phyloP scores from a whole-genome alignment of 306 rosid genomes.

The Trichosanthes cucumerina region DNA sequence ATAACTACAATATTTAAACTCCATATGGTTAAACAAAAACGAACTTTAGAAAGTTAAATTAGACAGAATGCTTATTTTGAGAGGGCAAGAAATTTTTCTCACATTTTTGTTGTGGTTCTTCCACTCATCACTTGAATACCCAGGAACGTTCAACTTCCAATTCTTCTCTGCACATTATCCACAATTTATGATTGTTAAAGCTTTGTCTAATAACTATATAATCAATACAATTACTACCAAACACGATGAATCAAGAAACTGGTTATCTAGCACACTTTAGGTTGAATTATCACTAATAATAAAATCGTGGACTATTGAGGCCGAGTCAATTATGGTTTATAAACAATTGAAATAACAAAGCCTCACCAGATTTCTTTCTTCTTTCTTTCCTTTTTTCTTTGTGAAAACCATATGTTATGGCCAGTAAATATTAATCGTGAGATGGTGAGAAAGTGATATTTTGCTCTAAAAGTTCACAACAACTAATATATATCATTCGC shows the following conservation, averaged over 20 bases:
- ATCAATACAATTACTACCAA: background rate
- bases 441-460: background rate
- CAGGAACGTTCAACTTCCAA: slow-evolving; percentile 76
- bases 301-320: background rate
- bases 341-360: background rate
- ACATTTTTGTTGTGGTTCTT: slow-evolving; percentile 60
- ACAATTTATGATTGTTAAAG: background rate
- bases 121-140: slow-evolving; percentile 79
- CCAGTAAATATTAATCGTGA: background rate
- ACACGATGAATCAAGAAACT: background rate
- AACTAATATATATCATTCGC: background rate
- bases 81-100: slow-evolving; percentile 19
- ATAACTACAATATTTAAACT: slow-evolving; percentile 43
- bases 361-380: background rate
- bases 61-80: background rate
- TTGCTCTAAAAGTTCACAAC: background rate
- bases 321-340: background rate
- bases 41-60: background rate
- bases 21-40: slow-evolving; percentile 9
- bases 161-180: slow-evolving; percentile 64
- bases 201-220: background rate
- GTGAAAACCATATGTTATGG: background rate
- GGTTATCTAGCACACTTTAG: background rate
- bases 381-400: background rate
- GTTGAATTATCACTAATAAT: background rate